Conservation (phyloP, 441 rosid species). For the Euphorbia celastroides region DNA sequence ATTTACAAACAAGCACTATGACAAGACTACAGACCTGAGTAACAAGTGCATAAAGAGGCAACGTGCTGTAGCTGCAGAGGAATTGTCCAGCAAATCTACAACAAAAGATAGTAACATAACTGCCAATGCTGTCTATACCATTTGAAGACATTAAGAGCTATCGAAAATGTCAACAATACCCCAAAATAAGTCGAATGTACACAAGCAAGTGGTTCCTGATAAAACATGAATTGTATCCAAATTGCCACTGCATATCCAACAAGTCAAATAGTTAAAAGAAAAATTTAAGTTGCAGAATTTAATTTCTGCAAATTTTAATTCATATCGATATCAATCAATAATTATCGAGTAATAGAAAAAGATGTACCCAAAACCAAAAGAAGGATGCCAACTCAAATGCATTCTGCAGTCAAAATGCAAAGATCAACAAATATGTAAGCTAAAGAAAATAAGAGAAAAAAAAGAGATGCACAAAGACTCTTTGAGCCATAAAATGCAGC, state of each 20-base stretch:
- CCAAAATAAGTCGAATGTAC: conserved; percentile 63
- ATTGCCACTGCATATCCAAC: conserved; percentile 48
- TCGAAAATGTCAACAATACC: conserved; percentile 38
- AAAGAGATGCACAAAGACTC: conserved; percentile 14
- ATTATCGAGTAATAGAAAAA: conserved; percentile 14
- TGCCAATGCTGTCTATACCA: conserved; percentile 34
- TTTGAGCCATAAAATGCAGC: not conserved
- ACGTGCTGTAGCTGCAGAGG: conserved; percentile 91
- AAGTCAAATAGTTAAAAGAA: conserved; percentile 9
- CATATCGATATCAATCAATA: not conserved
- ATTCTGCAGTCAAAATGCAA: conserved; percentile 24
- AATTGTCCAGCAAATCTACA: conserved; percentile 86
- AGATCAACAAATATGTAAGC: conserved; percentile 20
- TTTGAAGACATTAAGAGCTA: conserved; percentile 33
- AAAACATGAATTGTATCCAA: conserved; percentile 73
- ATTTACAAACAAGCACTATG: not conserved
- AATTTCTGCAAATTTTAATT: conserved; percentile 8
- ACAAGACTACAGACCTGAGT: conserved; percentile 49
- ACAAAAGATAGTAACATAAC: conserved; percentile 17
- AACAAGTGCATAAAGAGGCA: conserved; percentile 82
- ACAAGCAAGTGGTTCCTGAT: conserved; percentile 68
- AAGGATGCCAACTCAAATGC: conserved; percentile 63
- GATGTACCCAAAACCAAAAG: conserved; percentile 91
- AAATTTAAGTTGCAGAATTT: not conserved
- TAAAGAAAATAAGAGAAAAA: conserved; percentile 38